phyloP scores from a whole-genome alignment of 2,329 filamentous ascomycete species.

The Fusarium nygamai region DNA sequence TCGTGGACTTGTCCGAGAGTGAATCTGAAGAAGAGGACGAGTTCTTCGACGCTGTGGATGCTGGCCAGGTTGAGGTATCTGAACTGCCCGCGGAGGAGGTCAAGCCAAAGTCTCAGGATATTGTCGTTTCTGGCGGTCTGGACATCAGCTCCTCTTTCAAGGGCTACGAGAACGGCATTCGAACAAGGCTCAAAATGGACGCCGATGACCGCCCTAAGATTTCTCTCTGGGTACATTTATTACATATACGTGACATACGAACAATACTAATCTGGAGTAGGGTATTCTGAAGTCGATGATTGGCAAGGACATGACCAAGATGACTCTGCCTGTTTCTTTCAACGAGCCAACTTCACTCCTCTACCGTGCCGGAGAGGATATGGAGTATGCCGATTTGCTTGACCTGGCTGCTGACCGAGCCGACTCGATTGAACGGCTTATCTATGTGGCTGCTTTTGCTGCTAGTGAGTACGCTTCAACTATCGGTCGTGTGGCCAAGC shows the following conservation, averaged over 20 bases:
- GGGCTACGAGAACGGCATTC: slow-evolving; percentile 90
- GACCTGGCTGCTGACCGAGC: slow-evolving; percentile 85
- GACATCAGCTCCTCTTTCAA: slow-evolving; percentile 83
- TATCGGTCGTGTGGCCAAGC: slow-evolving; percentile 95
- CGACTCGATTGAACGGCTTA: slow-evolving; percentile 89
- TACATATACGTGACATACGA: not conserved
- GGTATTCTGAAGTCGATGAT: slow-evolving; percentile 99
- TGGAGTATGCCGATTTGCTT: slow-evolving; percentile 95
- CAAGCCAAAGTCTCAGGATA: slow-evolving; percentile 55
- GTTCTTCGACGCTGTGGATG: slow-evolving; percentile 97
- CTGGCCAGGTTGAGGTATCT: slow-evolving; percentile 86
- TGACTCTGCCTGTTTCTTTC: slow-evolving; percentile 98
- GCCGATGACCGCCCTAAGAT: slow-evolving; percentile 93
- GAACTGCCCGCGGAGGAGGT: slow-evolving; percentile 67
- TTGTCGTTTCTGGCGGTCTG: slow-evolving; percentile 54
- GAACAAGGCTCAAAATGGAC: slow-evolving; percentile 85
- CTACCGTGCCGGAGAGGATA: slow-evolving; percentile 94
- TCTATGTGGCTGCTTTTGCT: slow-evolving; percentile 95
- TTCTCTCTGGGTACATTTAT: slow-evolving; percentile 84
- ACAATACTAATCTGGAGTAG: slow-evolving; percentile 57
- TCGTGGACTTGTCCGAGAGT: slow-evolving; percentile 80
- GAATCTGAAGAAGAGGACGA: slow-evolving; percentile 88
- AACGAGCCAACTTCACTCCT: slow-evolving; percentile 97
- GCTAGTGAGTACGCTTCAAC: slow-evolving; percentile 97
- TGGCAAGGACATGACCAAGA: slow-evolving; percentile 99